phyloP scores from a whole-genome alignment of 495 filamentous ascomycete genomes.

The Aeminium ludgeri region DNA sequence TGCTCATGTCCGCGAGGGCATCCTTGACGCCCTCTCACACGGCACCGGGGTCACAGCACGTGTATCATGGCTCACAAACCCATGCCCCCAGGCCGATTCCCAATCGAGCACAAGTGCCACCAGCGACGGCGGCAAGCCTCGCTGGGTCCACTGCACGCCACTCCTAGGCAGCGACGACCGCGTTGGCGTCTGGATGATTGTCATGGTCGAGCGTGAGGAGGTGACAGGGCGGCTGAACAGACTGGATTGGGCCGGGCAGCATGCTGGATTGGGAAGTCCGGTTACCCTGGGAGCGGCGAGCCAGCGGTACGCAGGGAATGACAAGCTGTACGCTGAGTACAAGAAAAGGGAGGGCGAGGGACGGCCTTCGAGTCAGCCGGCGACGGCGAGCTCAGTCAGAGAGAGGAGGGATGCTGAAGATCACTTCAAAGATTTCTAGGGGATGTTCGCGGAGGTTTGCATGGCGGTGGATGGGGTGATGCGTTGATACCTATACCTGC shows the following conservation, averaged over 20 bases:
- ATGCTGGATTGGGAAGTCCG: background rate
- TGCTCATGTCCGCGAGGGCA: slow-evolving; percentile 21
- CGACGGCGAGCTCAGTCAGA: background rate
- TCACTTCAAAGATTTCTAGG: slow-evolving; percentile 13
- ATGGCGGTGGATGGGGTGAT: background rate
- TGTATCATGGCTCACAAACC: slow-evolving; percentile 22
- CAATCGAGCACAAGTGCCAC: background rate
- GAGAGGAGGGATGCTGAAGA: slow-evolving; percentile 12
- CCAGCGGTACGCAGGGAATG: slow-evolving; percentile 12
- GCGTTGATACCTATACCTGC: background rate
- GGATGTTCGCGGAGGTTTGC: background rate
- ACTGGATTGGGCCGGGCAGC: background rate
- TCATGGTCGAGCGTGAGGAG: slow-evolving; percentile 38
- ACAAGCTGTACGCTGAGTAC: slow-evolving; percentile 24
- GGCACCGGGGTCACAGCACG: slow-evolving; percentile 25
- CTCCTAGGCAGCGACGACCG: slow-evolving; percentile 38
- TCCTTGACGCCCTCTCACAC: slow-evolving; percentile 20
- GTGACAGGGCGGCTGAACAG: slow-evolving; percentile 17
- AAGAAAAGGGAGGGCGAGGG: slow-evolving; percentile 14
- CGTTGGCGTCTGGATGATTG: slow-evolving; percentile 50
- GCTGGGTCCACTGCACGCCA: slow-evolving; percentile 50
- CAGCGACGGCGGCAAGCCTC: slow-evolving; percentile 17
- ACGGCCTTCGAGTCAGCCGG: no score
- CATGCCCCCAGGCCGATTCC: background rate
- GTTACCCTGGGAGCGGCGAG: slow-evolving; percentile 6